Base-by-base conservation (phyloP, 208 protist species). In the Trypanosoma congolense region DNA sequence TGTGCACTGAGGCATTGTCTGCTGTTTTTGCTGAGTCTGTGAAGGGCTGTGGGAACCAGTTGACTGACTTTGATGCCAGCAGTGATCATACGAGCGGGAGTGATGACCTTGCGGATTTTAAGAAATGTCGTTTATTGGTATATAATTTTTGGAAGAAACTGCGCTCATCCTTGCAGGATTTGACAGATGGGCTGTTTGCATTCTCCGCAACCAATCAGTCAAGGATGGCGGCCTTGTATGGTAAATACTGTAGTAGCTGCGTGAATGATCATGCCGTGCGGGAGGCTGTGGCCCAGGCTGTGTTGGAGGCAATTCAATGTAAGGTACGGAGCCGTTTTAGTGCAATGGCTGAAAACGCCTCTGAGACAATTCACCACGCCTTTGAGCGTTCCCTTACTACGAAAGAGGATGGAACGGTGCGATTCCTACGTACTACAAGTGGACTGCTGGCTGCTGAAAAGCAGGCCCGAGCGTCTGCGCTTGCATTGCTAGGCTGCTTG, bases 351-450 rank as follows among this genome's bases (percentile, higher is more conserved):
- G 72, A 87, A 53, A 82, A 73, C 51, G 81, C 73, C n/a, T 46
- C 70, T 2, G 79, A 88, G 25, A 87, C 80, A 21, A 79, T 90
- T 65, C 81, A 90, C 67, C 59, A 73, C 18, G 77, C 65, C 19
- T 94, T 92, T 58, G 87, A 90, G 54, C 65, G 69, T 24, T 65
- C 59, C 49, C 74, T 94, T 18, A 84, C 77, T 6, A 81, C 83
- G 68, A 83, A 75, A 52, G 36, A 41, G 8, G 76, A 87, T 62
- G 83, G 82, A 43, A 84, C 77, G 2, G 78, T 88, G 14, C 73
- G 77, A 41, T 90, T 88, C 47, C 87, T 90, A 57, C 44, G 69
- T 35, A 89, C 87, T 4, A 66, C 68, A 6, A 81, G 68, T 35
- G 82, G 77, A 4, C 70, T 94, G 21, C 66, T 79, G 47, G 62